A percentile compares a stretch with the other conserved stretches of the same genome.
phyloP scores from a whole-genome alignment of 2,329 filamentous ascomycete genomes.

The Dryadomyces sulphureus region DNA sequence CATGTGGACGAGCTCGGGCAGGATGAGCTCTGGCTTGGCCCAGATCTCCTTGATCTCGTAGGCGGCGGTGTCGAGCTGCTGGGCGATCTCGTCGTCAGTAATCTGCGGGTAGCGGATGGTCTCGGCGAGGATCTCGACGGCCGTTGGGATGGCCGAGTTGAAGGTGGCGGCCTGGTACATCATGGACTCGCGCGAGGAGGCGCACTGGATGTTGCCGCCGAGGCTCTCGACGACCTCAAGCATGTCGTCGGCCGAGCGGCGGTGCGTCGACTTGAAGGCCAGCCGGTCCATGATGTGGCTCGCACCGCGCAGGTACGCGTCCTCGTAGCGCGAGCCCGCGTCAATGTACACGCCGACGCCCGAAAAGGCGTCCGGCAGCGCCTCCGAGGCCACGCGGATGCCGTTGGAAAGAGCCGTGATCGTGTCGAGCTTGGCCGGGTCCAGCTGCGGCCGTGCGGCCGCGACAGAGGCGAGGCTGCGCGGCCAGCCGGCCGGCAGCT shows the following conservation, averaged over 20 bases:
- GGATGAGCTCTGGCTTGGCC: slow-evolving; percentile 89
- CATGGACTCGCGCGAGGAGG: slow-evolving; percentile 83
- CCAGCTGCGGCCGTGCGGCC: slow-evolving; percentile 30
- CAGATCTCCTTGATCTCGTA: slow-evolving; percentile 98
- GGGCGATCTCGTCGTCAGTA: slow-evolving; percentile 70
- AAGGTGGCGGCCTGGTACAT: slow-evolving; percentile 99
- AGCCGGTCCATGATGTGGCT: slow-evolving; percentile 94
- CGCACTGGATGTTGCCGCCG: slow-evolving; percentile 93
- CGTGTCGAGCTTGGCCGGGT: slow-evolving; percentile 73
- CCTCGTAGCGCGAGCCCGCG: slow-evolving; percentile 88
- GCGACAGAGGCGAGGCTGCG: not conserved
- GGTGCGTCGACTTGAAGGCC: slow-evolving; percentile 79
- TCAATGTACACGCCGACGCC: slow-evolving; percentile 94
- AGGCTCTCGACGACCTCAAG: slow-evolving; percentile 74
- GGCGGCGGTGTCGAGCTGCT: slow-evolving; percentile 79
- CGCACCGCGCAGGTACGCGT: slow-evolving; percentile 66
- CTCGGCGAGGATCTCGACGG: slow-evolving; percentile 75
- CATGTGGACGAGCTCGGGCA: slow-evolving; percentile 90
- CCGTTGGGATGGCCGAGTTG: slow-evolving; percentile 76
- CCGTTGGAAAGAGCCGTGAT: slow-evolving; percentile 87
- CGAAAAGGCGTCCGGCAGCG: slow-evolving; percentile 84
- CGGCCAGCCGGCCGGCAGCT: not conserved
- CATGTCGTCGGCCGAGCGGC: slow-evolving; percentile 66
- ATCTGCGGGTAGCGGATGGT: slow-evolving; percentile 79
- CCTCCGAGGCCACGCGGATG: slow-evolving; percentile 85